A percentile compares a stretch with the other conserved stretches of the same genome.
phyloP scores from a whole-genome alignment of 129 eudicot species.

The Kitagawia praeruptora region DNA sequence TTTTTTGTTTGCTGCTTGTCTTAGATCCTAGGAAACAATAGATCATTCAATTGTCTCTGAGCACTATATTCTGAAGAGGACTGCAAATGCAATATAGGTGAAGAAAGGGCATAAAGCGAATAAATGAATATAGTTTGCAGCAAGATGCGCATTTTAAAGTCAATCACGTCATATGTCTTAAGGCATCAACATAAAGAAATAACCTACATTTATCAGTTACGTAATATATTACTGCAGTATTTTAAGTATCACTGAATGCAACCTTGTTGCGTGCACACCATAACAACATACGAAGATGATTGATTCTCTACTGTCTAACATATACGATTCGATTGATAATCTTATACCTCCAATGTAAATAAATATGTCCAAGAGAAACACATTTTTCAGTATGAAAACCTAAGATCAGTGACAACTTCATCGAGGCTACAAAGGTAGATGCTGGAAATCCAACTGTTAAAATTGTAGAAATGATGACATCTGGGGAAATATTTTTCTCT shows the following conservation, averaged over 20 bases:
- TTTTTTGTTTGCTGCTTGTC: conserved; percentile 63
- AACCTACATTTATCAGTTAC: not conserved
- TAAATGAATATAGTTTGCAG: not conserved
- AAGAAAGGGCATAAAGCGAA: not conserved
- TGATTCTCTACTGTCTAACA: not conserved
- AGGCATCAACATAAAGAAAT: not conserved
- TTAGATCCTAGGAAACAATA: conserved; percentile 63
- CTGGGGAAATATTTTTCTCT: no score
- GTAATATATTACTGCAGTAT: not conserved
- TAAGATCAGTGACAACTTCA: no score
- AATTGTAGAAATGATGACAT: no score
- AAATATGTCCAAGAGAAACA: not conserved
- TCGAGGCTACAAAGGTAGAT: no score
- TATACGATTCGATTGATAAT: not conserved
- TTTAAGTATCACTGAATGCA: not conserved
- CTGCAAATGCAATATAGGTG: conserved; percentile 33
- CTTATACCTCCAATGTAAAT: not conserved
- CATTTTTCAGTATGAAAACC: not conserved
- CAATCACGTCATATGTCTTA: not conserved
- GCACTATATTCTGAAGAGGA: conserved; percentile 93
- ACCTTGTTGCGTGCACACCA: not conserved
- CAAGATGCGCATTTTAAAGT: not conserved
- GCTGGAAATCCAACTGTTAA: no score
- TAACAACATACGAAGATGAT: not conserved
- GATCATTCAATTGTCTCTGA: conserved; percentile 76